Evolutionary conservation across 208 protist genomes (phyloP).

Genomic region (Leishmania tropica): DNA sequence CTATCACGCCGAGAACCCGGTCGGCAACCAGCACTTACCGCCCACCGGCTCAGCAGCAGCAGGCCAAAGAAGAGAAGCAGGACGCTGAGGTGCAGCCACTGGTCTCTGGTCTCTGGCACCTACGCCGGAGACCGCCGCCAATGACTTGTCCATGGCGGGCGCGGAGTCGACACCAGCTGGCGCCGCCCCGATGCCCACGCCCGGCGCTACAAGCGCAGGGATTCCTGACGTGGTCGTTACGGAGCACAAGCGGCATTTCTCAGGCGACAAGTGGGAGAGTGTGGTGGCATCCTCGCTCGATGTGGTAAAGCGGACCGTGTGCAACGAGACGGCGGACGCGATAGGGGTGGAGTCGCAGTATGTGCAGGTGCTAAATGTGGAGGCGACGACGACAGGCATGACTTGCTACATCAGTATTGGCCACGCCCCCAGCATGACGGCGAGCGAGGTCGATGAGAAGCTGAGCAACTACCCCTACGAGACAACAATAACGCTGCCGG

Average conservation of each 20-base stretch:
- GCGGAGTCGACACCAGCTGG: conserved; percentile 10
- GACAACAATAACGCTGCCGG: conserved; percentile 34
- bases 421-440: conserved; percentile 23
- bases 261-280: conserved; percentile 34
- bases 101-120: conserved; percentile 7
- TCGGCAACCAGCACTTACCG: conserved; percentile 24
- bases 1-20: conserved; percentile 28
- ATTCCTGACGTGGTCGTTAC: conserved; percentile 34
- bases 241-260: conserved; percentile 30
- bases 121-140: conserved; percentile 7
- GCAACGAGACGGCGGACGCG: conserved; percentile 45
- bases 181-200: conserved; percentile 20
- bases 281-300: conserved; percentile 39
- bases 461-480: conserved; percentile 35
- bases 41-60: conserved; percentile 1
- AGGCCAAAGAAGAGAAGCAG: background rate
- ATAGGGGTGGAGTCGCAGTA: conserved; percentile 35
- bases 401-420: conserved; percentile 39
- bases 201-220: background rate
- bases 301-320: conserved; percentile 49
- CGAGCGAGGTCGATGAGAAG: conserved; percentile 24
- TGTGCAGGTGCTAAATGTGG: conserved; percentile 42
- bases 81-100: background rate
- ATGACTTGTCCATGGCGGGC: conserved; percentile 32
- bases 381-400: conserved; percentile 26